Conservation (phyloP, 1,284 basidiomycete species). For the Dichomitus squalens region DNA sequence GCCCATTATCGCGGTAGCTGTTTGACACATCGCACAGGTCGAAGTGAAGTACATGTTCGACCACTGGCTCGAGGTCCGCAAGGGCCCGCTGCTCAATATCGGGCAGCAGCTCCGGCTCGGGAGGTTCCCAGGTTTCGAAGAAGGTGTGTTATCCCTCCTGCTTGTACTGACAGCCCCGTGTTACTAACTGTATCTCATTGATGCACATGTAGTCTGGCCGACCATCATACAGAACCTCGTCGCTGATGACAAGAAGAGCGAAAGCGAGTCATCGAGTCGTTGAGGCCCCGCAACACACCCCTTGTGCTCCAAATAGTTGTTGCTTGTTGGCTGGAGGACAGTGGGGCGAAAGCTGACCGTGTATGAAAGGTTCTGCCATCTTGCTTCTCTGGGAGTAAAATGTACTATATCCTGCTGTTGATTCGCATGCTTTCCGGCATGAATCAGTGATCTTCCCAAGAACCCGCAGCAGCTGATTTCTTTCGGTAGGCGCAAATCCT, state of each 20-base stretch:
- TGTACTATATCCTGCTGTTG: no score
- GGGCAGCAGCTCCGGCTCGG: conserved; percentile 84
- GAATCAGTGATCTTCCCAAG: no score
- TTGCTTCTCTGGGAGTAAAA: no score
- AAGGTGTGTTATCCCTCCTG: conserved; percentile 48
- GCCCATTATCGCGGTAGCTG: background rate
- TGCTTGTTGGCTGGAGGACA: no score
- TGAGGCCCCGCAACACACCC: no score
- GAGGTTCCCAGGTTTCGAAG: conserved; percentile 81
- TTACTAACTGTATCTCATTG: background rate
- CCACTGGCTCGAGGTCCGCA: conserved; percentile 82
- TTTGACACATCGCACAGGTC: conserved; percentile 44
- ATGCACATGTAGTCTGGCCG: conserved; percentile 59
- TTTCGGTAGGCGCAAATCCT: no score
- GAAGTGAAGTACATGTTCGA: conserved; percentile 79
- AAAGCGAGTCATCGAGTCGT: background rate
- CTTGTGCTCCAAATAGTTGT: no score
- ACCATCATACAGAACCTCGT: conserved; percentile 58
- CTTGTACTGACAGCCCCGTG: background rate
- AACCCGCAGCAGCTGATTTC: no score
- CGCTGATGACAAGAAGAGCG: conserved; percentile 14
- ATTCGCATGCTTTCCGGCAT: no score
- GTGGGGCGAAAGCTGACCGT: no score
- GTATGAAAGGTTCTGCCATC: no score
- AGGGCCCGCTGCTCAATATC: conserved; percentile 78